phyloP scores from a whole-genome alignment of 441 rosid genomes.

The Erodium texanum region DNA sequence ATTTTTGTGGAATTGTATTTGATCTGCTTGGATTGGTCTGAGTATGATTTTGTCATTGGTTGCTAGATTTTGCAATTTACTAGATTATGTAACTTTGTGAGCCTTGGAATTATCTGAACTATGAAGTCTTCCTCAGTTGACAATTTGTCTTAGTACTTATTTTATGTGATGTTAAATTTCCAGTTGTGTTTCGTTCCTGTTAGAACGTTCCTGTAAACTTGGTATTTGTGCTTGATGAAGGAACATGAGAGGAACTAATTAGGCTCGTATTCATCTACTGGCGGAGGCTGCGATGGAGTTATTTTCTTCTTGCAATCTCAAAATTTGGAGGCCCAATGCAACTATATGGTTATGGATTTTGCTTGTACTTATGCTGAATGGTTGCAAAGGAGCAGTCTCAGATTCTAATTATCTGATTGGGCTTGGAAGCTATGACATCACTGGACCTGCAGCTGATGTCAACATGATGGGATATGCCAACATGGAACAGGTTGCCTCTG shows the following conservation, averaged over 20 bases:
- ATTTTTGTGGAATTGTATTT: no score
- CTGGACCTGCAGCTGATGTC: conserved; percentile 97
- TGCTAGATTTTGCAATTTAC: no score
- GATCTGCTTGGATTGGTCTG: no score
- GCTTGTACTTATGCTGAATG: conserved; percentile 31
- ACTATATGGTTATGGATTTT: conserved; percentile 33
- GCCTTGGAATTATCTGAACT: no score
- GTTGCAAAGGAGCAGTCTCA: conserved; percentile 26
- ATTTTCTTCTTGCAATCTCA: conserved; percentile 8
- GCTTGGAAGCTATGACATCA: conserved; percentile 92
- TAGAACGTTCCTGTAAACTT: no score
- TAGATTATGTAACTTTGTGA: no score
- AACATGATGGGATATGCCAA: conserved; percentile 99
- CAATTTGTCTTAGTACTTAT: no score
- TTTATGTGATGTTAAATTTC: no score
- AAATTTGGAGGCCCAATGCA: conserved; percentile 15
- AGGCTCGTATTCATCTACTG: background rate
- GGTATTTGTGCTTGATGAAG: background rate
- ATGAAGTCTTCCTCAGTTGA: no score
- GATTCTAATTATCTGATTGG: conserved; percentile 70
- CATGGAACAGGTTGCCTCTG: conserved; percentile 65
- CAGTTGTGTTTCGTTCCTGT: no score
- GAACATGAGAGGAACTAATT: conserved; percentile 1
- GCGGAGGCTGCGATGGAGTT: conserved; percentile 24
- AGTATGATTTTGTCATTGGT: no score